Percentiles rank a stretch among this genome's conserved stretches.
phyloP scores from a whole-genome alignment of 2,329 filamentous ascomycete species.

The Hypoxylon sp. region DNA sequence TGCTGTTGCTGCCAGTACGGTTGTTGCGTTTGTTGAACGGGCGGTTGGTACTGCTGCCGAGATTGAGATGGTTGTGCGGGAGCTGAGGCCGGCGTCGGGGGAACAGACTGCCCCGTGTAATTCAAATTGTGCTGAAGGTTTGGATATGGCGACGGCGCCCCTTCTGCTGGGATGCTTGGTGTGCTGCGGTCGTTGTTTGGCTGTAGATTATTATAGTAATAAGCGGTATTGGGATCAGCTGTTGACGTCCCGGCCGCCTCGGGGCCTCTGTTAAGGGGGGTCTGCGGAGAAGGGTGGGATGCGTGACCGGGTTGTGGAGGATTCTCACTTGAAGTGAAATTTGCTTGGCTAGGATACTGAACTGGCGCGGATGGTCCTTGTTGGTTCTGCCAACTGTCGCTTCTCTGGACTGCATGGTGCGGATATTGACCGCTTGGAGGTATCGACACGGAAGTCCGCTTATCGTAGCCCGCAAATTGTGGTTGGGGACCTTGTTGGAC shows the following conservation, averaged over 20 bases:
- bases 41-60: constrained; percentile 52
- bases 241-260: constrained; percentile 53
- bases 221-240: constrained; percentile 67
- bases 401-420: constrained; percentile 61
- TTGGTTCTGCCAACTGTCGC: constrained; percentile 65
- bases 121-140: constrained; percentile 63
- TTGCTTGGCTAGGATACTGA: constrained; percentile 55
- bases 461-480: constrained; percentile 61
- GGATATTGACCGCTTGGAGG: constrained; percentile 60
- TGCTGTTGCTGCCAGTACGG: constrained; percentile 66
- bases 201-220: constrained; percentile 67
- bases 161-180: constrained; percentile 59
- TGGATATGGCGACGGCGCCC: constrained; percentile 65
- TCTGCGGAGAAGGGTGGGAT: constrained; percentile 50
- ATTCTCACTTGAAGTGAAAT: constrained; percentile 53
- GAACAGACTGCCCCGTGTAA: constrained; percentile 60
- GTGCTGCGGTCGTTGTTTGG: constrained; percentile 53
- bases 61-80: constrained; percentile 49
- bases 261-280: constrained; percentile 48
- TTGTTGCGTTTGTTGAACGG: constrained; percentile 56
- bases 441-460: constrained; percentile 57
- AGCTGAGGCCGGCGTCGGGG: constrained; percentile 54
- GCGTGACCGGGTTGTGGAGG: constrained; percentile 49
- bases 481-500: constrained; percentile 60
- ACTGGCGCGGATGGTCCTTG: constrained; percentile 56